Evolutionary conservation across 2,329 filamentous ascomycete genomes (phyloP), one percentile per base, ranked within the genome.

Genomic region (Ambrosiella beaveri): DNA sequence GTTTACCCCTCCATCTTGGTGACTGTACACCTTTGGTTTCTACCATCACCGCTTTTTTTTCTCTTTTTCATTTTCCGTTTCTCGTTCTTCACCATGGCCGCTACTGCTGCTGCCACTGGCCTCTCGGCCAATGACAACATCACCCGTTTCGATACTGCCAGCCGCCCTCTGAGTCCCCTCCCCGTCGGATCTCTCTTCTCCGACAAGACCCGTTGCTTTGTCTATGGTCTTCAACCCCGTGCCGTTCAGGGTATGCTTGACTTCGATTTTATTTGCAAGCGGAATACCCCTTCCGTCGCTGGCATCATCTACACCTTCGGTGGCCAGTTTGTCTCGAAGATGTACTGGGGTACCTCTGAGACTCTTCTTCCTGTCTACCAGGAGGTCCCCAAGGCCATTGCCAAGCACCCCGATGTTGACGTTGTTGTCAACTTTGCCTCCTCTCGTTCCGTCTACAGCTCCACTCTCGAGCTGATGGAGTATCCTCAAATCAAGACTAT

Each of bases 251-350:
- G 86, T 71, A 90, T 90, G 85, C 86, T 98, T 71, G 93, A 98
- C 75, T 98, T 98, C 73, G 93, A 98, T 80, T 98, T 97, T 81
- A 98, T 98, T 77, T 98, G 93, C 89, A 97, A 97, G 84, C 88
- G 93, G 68, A 81, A 84, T 71, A 94, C 87, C 61, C 93, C 93
- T 64, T 98, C 93, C 60, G 93, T 98, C 61, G 93, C 93, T 65
- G 93, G 90, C 71, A 97, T 98, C 75, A 97, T 98, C 80, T 98
- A 98, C 80, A 96, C 93, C 67, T 98, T 98, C 70, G 93, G 93
- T 71, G 93, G 93, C 65, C 93, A 98, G 76, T 98, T 98, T 83
- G 93, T 98, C 71, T 96, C 89, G 84, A 98, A 98, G 85, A 97
- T 98, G 93, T 98, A 98, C 86, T 98, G 93, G 93, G 93, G 93